phyloP scores from a whole-genome alignment of 1,284 basidiomycete species.

The Athelia psychrophila region DNA sequence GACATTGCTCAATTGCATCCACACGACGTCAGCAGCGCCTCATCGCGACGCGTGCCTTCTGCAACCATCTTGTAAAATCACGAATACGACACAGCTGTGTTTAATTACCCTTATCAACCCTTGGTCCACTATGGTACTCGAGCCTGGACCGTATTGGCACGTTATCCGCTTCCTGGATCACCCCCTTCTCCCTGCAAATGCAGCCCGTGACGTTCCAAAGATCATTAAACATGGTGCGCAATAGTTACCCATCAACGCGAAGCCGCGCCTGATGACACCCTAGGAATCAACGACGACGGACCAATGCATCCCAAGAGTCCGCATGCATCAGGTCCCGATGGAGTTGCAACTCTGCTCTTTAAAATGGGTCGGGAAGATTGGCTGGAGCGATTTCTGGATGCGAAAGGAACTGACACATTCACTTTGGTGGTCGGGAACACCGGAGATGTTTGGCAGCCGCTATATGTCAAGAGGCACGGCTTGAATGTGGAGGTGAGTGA shows the following conservation, averaged over 20 bases:
- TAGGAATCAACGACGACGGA: constrained; percentile 22
- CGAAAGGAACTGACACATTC: constrained; percentile 13
- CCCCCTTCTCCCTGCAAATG: constrained; percentile 16
- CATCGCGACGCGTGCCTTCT: no score
- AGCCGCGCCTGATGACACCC: not conserved
- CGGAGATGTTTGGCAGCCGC: not conserved
- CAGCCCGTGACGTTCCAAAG: constrained; percentile 20
- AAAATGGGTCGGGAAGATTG: no score
- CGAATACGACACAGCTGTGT: no score
- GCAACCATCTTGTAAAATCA: no score
- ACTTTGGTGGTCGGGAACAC: not conserved
- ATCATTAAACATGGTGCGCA: constrained; percentile 15
- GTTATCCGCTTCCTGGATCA: constrained; percentile 21
- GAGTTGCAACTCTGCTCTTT: no score
- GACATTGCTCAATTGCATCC: no score
- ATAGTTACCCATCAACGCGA: not conserved
- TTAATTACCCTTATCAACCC: no score
- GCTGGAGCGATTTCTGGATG: constrained; percentile 11
- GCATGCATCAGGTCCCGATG: constrained; percentile 12
- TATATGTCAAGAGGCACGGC: constrained; percentile 12
- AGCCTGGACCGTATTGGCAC: not conserved
- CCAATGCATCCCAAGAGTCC: constrained; percentile 19
- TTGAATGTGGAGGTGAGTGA: constrained; percentile 14
- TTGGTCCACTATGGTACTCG: no score
- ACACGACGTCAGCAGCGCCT: no score